Percentiles rank a stretch among this genome's conserved stretches.
phyloP scores from a whole-genome alignment of 2,329 filamentous ascomycete genomes.

The Pseudocercospora macadamiae region DNA sequence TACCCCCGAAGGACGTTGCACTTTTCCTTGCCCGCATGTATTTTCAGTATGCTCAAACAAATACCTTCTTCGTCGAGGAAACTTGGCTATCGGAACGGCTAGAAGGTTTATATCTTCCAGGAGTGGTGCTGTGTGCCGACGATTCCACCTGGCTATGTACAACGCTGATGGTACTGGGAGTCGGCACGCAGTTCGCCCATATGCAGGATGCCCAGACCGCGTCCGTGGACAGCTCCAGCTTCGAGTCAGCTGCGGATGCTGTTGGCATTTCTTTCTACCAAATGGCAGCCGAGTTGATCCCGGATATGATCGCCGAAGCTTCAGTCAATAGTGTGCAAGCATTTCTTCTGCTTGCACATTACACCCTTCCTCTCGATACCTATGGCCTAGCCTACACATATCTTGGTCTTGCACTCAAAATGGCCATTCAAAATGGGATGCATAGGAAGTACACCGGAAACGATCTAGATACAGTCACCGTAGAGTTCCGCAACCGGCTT shows the following conservation, averaged over 20 bases:
- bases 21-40: slow-evolving; percentile 48
- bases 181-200: slow-evolving; percentile 50
- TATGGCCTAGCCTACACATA: slow-evolving; percentile 62
- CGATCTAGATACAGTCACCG: slow-evolving; percentile 51
- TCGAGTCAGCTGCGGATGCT: slow-evolving; percentile 18
- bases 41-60: slow-evolving; percentile 49
- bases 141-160: slow-evolving; percentile 46
- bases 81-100: slow-evolving; percentile 46
- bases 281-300: slow-evolving; percentile 57
- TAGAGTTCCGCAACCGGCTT: slow-evolving; percentile 30
- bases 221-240: slow-evolving; percentile 36
- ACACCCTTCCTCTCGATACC: slow-evolving; percentile 59
- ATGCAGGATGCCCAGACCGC: slow-evolving; percentile 14
- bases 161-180: slow-evolving; percentile 42
- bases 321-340: slow-evolving; percentile 61
- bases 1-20: slow-evolving; percentile 50
- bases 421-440: slow-evolving; percentile 65
- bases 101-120: slow-evolving; percentile 43
- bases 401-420: slow-evolving; percentile 58
- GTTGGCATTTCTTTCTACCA: slow-evolving; percentile 61
- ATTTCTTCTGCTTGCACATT: slow-evolving; percentile 59
- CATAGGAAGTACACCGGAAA: slow-evolving; percentile 48
- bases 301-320: slow-evolving; percentile 60
- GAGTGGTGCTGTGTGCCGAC: slow-evolving; percentile 40
- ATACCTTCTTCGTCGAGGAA: slow-evolving; percentile 49